Evolutionary conservation across 306 rosid species (phyloP), one percentile per base, ranked within the genome.

Genomic region (Betula pendula): DNA sequence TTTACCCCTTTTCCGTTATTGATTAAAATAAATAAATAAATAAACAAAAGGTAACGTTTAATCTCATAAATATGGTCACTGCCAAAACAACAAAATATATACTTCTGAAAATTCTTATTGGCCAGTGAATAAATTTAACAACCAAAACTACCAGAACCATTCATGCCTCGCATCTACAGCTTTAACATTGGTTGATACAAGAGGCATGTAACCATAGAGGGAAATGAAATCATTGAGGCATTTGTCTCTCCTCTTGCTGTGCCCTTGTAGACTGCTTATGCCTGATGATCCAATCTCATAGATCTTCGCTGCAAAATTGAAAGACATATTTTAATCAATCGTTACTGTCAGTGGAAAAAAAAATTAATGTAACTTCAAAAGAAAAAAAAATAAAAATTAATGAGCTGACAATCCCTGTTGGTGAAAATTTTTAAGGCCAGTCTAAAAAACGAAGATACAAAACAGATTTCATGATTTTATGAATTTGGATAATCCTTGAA

Each of bases 181-280:
- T 77, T 87, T 85, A 63, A 77, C 71, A 29, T 84, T 79, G 44
- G 87, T 85, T 75, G 82, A 59, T 72, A 84, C 82, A 42, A 85
- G 88, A 8, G 94, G 86, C 38, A 82, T 35, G 1, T 65, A 59
- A 47, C 82, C 82, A n/a, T 52, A 80, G 29, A 82, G 82, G 51
- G 90, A 76, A 51, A 85, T 80, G 45, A 89, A 82, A 74, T 85
- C 82, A 65, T 84, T 86, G 53, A 90, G 86, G 73, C 89, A 85
- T 53, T 69, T 78, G 77, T 82, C 74, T 79, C 91, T 82, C 65
- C 68, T 70, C 33, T 76, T 75, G 73, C 79, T 80, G 25, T 80
- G 77, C 38, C 86, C 86, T 68, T 72, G 82, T 63, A 86, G 60
- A 51, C 80, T 74, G 85, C 87, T 84, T 29, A 80, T 72, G 75